These are phyloP conservation scores for Cladosporium colombiae DNA, from an alignment of 2,329 filamentous ascomycete genomes.

Conservation along the genomic window DNA sequence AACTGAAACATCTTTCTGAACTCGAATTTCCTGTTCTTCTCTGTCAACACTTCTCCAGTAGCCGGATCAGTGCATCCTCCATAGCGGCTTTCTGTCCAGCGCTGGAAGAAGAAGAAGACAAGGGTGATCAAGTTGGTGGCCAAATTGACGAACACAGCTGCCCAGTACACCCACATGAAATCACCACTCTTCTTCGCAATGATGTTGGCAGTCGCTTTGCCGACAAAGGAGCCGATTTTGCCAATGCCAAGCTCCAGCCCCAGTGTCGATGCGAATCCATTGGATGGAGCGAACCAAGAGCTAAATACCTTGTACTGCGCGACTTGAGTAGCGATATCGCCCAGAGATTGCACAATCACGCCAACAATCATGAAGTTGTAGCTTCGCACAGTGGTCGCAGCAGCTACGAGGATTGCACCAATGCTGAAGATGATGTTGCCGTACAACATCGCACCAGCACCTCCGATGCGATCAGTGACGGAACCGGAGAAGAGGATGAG, in stretches of 20 bases:
- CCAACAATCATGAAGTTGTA: slow-evolving; percentile 64
- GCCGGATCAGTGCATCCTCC: slow-evolving; percentile 53
- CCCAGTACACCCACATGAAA: slow-evolving; percentile 65
- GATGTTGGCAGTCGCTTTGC: slow-evolving; percentile 61
- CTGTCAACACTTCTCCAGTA: slow-evolving; percentile 60
- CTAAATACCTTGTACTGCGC: slow-evolving; percentile 67
- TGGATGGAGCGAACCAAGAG: slow-evolving; percentile 63
- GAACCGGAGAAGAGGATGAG: slow-evolving; percentile 58
- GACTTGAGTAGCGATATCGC: slow-evolving; percentile 65
- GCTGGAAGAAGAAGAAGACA: slow-evolving; percentile 59
- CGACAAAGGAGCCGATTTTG: slow-evolving; percentile 63
- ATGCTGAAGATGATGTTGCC: slow-evolving; percentile 62
- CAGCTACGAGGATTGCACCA: slow-evolving; percentile 61
- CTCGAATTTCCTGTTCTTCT: slow-evolving; percentile 61
- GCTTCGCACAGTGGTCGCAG: slow-evolving; percentile 56
- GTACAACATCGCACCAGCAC: slow-evolving; percentile 60
- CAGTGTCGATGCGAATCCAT: slow-evolving; percentile 63
- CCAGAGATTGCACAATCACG: slow-evolving; percentile 56
- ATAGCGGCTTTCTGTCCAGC: slow-evolving; percentile 53
- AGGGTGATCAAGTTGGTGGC: slow-evolving; percentile 60
- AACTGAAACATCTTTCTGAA: slow-evolving; percentile 56
- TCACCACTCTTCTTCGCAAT: slow-evolving; percentile 60
- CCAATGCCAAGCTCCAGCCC: slow-evolving; percentile 62
- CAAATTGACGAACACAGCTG: slow-evolving; percentile 63
- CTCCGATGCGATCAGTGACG: slow-evolving; percentile 60